Percentiles rank a stretch among this genome's conserved stretches.
phyloP scores from a whole-genome alignment of 805 yeast genomes.

The Candida takata region DNA sequence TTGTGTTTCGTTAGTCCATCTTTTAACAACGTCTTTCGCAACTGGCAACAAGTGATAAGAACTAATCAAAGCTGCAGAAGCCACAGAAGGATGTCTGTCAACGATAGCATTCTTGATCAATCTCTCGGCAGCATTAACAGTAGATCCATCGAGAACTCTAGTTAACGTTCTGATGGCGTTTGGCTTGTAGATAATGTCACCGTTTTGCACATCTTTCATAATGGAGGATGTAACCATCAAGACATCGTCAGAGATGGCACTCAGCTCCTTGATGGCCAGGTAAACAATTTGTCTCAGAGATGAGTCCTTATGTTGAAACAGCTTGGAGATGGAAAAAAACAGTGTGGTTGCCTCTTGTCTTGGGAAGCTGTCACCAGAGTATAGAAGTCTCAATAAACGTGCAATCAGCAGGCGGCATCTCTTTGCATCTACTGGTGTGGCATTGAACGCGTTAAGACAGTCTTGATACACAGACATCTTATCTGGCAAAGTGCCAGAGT shows the following conservation, averaged over 20 bases:
- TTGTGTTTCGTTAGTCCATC: constrained; percentile 91
- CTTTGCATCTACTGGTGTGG: constrained; percentile 81
- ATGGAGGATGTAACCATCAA: constrained; percentile 97
- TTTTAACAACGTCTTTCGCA: constrained; percentile 84
- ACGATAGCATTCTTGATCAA: constrained; percentile 88
- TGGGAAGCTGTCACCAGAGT: constrained; percentile 84
- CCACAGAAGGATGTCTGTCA: constrained; percentile 77
- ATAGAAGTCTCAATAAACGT: constrained; percentile 72
- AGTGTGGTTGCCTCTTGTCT: constrained; percentile 84
- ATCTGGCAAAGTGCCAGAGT: constrained; percentile 67
- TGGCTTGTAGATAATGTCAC: constrained; percentile 80
- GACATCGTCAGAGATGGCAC: constrained; percentile 79
- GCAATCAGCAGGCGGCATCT: constrained; percentile 81
- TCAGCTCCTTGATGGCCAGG: constrained; percentile 86
- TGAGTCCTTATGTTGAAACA: constrained; percentile 87
- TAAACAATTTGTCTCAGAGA: constrained; percentile 89
- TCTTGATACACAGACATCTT: constrained; percentile 97
- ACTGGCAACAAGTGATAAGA: constrained; percentile 86
- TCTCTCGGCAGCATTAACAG: constrained; percentile 91
- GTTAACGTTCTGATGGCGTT: constrained; percentile 90
- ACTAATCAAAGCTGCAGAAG: constrained; percentile 91
- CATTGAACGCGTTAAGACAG: constrained; percentile 87
- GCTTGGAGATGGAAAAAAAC: constrained; percentile 88
- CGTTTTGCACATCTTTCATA: constrained; percentile 95
- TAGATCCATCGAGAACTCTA: constrained; percentile 81